Evolutionary conservation across 441 rosid genomes (phyloP).

Genomic region (Pelargonium cotyledonis): DNA sequence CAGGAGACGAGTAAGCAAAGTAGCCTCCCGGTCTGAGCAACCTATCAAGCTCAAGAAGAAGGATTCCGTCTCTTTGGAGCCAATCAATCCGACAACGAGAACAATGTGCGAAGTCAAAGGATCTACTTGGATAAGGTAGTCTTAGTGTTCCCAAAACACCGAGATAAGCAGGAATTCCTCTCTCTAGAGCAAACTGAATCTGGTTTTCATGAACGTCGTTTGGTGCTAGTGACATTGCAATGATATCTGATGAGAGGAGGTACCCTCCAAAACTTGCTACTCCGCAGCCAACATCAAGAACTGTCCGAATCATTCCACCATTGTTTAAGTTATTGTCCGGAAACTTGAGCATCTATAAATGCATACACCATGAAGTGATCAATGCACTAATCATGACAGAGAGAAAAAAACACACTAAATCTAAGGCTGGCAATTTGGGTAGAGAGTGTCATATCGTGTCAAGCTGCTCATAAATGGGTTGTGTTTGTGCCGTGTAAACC

Average conservation of each 20-base stretch:
- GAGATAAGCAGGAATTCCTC: conserved; percentile 98
- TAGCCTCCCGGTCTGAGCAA: conserved; percentile 96
- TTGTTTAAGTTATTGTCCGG: conserved; percentile 63
- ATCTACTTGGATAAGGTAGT: conserved; percentile 98
- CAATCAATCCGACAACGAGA: conserved; percentile 98
- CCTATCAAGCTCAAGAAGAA: conserved; percentile 96
- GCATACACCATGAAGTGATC: conserved; percentile 10
- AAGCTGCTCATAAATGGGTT: too few species aligned
- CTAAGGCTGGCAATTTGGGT: not conserved
- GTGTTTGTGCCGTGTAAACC: too few species aligned
- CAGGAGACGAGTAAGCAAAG: conserved; percentile 98
- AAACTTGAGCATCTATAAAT: conserved; percentile 86
- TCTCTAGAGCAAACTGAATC: conserved; percentile 95
- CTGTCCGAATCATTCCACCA: conserved; percentile 73
- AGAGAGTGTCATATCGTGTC: too few species aligned
- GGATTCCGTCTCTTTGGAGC: conserved; percentile 98
- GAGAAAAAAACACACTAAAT: not conserved
- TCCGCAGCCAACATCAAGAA: conserved; percentile 97
- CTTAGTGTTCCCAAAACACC: conserved; percentile 96
- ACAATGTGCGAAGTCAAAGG: conserved; percentile 96
- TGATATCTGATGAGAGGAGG: conserved; percentile 75
- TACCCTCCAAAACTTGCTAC: conserved; percentile 98
- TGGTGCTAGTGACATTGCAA: conserved; percentile 91
- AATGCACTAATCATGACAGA: conserved; percentile 16
- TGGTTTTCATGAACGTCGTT: conserved; percentile 99